A percentile compares a stretch with the other conserved stretches of the same genome.
These are phyloP conservation scores for Ogataea sp. DNA, from an alignment of 805 yeast species.

Conservation along the genomic window DNA sequence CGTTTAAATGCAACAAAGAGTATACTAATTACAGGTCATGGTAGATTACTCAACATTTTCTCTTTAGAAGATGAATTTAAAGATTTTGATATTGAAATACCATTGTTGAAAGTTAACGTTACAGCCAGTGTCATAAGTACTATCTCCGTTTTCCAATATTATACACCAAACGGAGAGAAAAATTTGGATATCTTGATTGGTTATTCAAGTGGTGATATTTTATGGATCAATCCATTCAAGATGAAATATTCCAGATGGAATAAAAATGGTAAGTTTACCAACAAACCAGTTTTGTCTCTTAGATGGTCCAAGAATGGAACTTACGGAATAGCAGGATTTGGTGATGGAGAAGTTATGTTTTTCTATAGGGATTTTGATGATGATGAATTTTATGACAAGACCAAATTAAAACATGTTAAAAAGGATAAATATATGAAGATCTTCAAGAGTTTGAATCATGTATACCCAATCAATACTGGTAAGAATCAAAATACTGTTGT, in stretches of 20 bases:
- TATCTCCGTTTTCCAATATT: constrained; percentile 23
- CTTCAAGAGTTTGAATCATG: constrained; percentile 9
- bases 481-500: not conserved
- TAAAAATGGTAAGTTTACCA: constrained; percentile 36
- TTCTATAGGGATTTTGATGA: constrained; percentile 46
- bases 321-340: constrained; percentile 48
- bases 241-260: constrained; percentile 44
- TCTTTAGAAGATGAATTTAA: constrained; percentile 28
- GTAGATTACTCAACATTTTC: constrained; percentile 40
- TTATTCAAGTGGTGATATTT: constrained; percentile 56
- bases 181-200: constrained; percentile 52
- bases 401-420: constrained; percentile 13
- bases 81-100: constrained; percentile 34
- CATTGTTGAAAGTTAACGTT: constrained; percentile 36
- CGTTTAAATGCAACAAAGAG: constrained; percentile 20
- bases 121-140: constrained; percentile 32
- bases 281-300: constrained; percentile 34
- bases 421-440: constrained; percentile 28
- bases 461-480: not conserved
- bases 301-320: constrained; percentile 40
- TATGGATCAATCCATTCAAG: constrained; percentile 49
- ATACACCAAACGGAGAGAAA: constrained; percentile 18
- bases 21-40: constrained; percentile 37
- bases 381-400: constrained; percentile 19
- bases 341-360: constrained; percentile 52